Base-by-base conservation (phyloP, 805 yeast species). In the Schizosaccharomyces octosporus region DNA sequence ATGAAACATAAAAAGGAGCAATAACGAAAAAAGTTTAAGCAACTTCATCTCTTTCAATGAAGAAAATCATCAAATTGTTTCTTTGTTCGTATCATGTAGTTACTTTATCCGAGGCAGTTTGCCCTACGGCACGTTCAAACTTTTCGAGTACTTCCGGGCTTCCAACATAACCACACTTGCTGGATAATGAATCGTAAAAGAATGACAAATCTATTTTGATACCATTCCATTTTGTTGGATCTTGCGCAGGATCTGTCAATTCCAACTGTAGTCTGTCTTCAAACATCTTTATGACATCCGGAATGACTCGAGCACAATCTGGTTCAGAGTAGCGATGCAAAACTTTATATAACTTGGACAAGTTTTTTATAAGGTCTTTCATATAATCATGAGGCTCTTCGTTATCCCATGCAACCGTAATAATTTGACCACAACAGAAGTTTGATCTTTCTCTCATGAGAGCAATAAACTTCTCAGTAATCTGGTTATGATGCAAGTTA, bases 391-490 rank as follows among this genome's bases (percentile, higher is more conserved):
- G 83, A 55, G 81, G 80, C 2, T 77, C 73, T 7, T 71, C 72
- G 1, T 79, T 71, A 24, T 5, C 36, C 81, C 83, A 81, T 65
- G 82, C 76, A 11, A 77, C 74, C 24, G 69, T 69, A 15, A 72
- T 66, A 2, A 83, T 73, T 3, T 78, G 72, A n/a, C 69, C 66
- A 61, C 83, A 74, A 66, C 81, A 84, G 45, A 69, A 72, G 1
- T 71, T 65, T 1, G 82, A 78, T 62, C 86, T 77, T 63, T 83
- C 89, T 54, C 76, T 74, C 89, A 84, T 84, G 19, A 84, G 78
- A 1, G 82, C 76, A n/a, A 84, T 79, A 55, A 85, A 73, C 67
- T 84, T 84, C 55, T 78, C 72, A 64, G 79, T 79, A 15, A 85
- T 74, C 64, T 83, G 86, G 61, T 73, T 75, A 63, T 81, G 82